These are phyloP conservation scores for Aspergillus quadrilineatus DNA, from an alignment of 2,329 filamentous ascomycete species.

Conservation along the genomic window DNA sequence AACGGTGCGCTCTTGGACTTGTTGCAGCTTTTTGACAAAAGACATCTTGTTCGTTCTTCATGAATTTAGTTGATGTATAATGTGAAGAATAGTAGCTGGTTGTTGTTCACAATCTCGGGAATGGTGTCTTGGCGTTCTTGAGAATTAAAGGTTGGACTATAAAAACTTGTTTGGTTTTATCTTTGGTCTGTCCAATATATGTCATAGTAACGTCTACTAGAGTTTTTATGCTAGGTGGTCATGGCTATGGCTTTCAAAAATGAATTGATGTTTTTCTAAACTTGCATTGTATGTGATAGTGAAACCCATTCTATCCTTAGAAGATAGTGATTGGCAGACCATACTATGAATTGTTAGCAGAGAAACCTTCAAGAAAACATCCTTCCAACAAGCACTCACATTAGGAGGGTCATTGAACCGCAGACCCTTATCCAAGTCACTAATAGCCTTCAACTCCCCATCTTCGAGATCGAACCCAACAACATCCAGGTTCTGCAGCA, in stretches of 20 bases:
- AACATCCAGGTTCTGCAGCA: slow-evolving; percentile 67
- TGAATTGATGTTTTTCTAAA: neutral
- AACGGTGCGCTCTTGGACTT: slow-evolving; percentile 21
- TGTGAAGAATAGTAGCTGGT: no score
- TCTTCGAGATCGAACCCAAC: slow-evolving; percentile 64
- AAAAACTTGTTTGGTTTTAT: neutral
- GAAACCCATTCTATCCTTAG: slow-evolving; percentile 31
- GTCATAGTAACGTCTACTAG: neutral
- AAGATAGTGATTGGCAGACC: slow-evolving; percentile 54
- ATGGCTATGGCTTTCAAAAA: no score
- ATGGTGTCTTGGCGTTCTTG: neutral
- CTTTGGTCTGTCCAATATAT: neutral
- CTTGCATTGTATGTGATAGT: neutral
- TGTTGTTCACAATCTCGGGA: no score
- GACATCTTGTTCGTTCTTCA: slow-evolving; percentile 11
- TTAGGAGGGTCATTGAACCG: slow-evolving; percentile 76
- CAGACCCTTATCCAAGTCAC: slow-evolving; percentile 62
- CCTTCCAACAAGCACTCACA: slow-evolving; percentile 48
- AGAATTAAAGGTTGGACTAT: neutral
- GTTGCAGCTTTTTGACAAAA: slow-evolving; percentile 19
- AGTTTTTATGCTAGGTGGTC: no score
- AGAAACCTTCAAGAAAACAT: neutral
- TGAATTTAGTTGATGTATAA: neutral
- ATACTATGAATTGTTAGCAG: slow-evolving; percentile 38
- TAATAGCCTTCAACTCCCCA: slow-evolving; percentile 67